Evolutionary conservation across 2,329 filamentous ascomycete species (phyloP), one percentile per base, ranked within the genome.

Genomic region (Xylaria digitata): DNA sequence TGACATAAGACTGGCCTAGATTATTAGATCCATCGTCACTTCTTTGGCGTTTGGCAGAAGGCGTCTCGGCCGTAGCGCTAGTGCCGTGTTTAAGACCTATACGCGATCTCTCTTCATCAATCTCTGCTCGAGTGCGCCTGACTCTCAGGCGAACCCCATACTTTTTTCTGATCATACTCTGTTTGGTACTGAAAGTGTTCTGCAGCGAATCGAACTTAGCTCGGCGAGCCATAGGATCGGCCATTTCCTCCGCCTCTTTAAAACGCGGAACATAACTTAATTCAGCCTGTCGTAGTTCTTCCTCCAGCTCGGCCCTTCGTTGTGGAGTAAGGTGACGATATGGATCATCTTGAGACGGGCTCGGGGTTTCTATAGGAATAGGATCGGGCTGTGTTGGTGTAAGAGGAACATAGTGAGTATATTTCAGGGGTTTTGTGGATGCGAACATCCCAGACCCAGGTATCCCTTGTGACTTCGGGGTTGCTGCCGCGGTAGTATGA

Each of bases 101-200:
- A 9, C 82, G 81, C n/a, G 81, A 78, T 8, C 73, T 75, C 65
- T 83, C 80, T 0, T 80, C 79, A 2, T 82, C 78, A 17, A 86
- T 83, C 65, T 84, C 82, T 0, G 78, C 79, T 66, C 75, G 82
- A 2, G 82, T 82, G 0, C 85, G 82, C 13, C 85, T 78, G 68
- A 83, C 80, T 0, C 84, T 82, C 15, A 88, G 79, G 1, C 82
- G 81, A 37, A 89, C 85, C n/a, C 86, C 86, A 66, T 84, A 88
- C 66, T 83, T 87, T 73, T 86, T 88, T 13, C 86, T 82, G 2
- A 86, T 84, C n/a, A 81, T 80, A 60, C 84, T 87, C 73, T 87
- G 85, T 63, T 85, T 86, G 2, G 85, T 87, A 49, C 83, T 83
- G 70, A 85, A 86, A 2, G 81, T 82, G 68, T 87, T 88, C 46